Percentiles rank a stretch among this genome's conserved stretches.
Conservation (phyloP, 2,329 filamentous ascomycete species). For the Trematosphaeria pertusa region DNA sequence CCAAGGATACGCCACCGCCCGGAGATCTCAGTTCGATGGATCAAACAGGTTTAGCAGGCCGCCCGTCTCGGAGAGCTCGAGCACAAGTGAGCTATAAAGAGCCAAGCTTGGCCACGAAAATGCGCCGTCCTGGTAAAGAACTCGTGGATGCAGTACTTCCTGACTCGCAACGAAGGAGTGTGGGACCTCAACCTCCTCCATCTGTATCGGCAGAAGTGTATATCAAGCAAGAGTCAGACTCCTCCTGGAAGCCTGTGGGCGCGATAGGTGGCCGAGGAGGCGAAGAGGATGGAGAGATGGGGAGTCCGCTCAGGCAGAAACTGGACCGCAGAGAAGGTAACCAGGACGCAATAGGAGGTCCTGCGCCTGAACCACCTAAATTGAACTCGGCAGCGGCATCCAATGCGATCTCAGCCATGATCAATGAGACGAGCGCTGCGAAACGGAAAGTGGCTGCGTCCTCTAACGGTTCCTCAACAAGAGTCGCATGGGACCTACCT, state of each 20-base stretch:
- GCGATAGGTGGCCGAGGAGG: slow-evolving; percentile 18
- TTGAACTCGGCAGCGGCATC: slow-evolving; percentile 37
- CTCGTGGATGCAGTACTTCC: slow-evolving; percentile 53
- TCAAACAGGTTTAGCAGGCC: slow-evolving; percentile 38
- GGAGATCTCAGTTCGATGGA: slow-evolving; percentile 47
- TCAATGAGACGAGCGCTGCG: slow-evolving; percentile 35
- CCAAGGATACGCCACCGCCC: slow-evolving; percentile 54
- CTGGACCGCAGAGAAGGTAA: slow-evolving; percentile 18
- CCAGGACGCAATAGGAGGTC: slow-evolving; percentile 25
- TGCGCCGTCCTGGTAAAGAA: slow-evolving; percentile 56
- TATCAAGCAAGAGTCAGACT: slow-evolving; percentile 39
- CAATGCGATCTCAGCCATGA: slow-evolving; percentile 43
- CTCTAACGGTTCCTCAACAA: slow-evolving; percentile 4
- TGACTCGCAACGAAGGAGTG: slow-evolving; percentile 31
- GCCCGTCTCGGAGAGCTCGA: slow-evolving; percentile 55
- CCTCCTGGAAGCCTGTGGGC: slow-evolving; percentile 38
- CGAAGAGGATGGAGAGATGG: slow-evolving; percentile 37
- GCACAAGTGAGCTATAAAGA: slow-evolving; percentile 58
- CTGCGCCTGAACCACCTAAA: slow-evolving; percentile 21
- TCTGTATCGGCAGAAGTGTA: slow-evolving; percentile 25
- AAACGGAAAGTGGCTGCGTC: slow-evolving; percentile 27
- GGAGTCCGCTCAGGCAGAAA: slow-evolving; percentile 48
- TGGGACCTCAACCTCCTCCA: slow-evolving; percentile 29
- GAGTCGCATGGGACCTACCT: slow-evolving; percentile 8
- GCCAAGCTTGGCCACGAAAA: slow-evolving; percentile 56